Evolutionary conservation across 768 basidiomycete genomes (phyloP).

Genomic region (Suillus variegatus): DNA sequence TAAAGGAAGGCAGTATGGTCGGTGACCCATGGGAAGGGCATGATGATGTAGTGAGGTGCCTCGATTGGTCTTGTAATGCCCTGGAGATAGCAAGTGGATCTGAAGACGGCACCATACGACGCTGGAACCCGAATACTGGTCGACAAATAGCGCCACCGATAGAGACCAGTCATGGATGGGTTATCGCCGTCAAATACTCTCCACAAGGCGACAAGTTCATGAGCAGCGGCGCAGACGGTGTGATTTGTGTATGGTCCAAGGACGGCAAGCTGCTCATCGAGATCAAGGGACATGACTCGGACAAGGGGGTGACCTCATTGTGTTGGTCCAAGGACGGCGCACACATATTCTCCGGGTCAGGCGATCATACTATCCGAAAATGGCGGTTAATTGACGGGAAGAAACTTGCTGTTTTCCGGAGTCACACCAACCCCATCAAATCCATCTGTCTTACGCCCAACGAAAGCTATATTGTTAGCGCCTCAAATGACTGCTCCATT

Average conservation of each 20-base stretch:
- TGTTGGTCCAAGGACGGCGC: neutral
- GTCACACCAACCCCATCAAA: neutral
- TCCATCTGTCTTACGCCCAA: neutral
- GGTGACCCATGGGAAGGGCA: neutral
- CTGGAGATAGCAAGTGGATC: conserved; percentile 15
- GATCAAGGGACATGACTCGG: neutral
- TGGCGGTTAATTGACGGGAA: neutral
- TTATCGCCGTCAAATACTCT: neutral
- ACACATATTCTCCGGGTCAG: neutral
- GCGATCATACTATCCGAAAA: neutral
- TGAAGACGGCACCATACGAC: neutral
- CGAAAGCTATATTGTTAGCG: neutral
- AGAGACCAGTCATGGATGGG: neutral
- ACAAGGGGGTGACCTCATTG: neutral
- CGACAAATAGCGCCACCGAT: neutral
- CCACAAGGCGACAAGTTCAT: neutral
- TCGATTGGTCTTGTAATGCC: conserved; percentile 17
- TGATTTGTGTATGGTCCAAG: neutral
- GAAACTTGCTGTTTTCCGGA: neutral
- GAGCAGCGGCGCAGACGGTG: neutral
- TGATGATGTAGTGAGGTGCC: neutral
- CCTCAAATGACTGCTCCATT: neutral
- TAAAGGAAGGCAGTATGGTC: neutral
- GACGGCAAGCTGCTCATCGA: neutral
- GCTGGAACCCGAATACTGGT: conserved; percentile 14